Conservation (phyloP, 176 grass and related monocot species). For the Echinochloa phyllopogon region DNA sequence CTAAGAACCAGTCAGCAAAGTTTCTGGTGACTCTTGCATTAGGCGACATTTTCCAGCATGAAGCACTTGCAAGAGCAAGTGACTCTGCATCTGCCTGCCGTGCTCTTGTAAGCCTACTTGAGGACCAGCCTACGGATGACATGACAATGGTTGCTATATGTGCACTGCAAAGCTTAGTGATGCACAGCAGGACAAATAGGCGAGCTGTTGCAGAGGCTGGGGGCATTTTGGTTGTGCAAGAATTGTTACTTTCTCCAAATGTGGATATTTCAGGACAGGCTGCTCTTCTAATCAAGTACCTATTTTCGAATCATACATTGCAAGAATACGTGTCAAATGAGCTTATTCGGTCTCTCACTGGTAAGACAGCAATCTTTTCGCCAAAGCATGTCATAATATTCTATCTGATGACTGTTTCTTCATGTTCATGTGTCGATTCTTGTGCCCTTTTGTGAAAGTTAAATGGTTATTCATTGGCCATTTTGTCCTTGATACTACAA, state of each 20-base stretch:
- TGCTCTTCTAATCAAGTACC: slow-evolving; percentile 82
- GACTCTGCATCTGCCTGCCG: slow-evolving; percentile 80
- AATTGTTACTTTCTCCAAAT: slow-evolving; percentile 82
- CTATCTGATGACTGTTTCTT: slow-evolving; percentile 21
- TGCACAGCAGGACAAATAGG: slow-evolving; percentile 98
- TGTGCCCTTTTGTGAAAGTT: slow-evolving; percentile 16
- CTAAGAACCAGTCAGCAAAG: slow-evolving; percentile 84
- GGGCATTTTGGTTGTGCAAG: slow-evolving; percentile 91
- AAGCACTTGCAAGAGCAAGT: slow-evolving; percentile 86
- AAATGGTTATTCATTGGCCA: neutral
- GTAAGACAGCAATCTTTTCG: slow-evolving; percentile 45
- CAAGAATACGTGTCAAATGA: slow-evolving; percentile 99
- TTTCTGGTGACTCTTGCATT: slow-evolving; percentile 89
- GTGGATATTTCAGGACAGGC: slow-evolving; percentile 87
- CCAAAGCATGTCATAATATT: neutral
- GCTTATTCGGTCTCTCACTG: slow-evolving; percentile 94
- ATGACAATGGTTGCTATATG: slow-evolving; percentile 97
- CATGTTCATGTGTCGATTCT: slow-evolving; percentile 30
- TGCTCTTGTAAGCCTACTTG: slow-evolving; percentile 88
- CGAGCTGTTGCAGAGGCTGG: slow-evolving; percentile 89
- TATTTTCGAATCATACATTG: slow-evolving; percentile 97
- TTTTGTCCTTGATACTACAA: slow-evolving; percentile 1
- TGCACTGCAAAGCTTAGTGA: slow-evolving; percentile 91
- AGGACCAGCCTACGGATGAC: slow-evolving; percentile 93
- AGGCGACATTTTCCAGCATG: slow-evolving; percentile 98